phyloP scores from a whole-genome alignment of 441 rosid genomes.

The Sinapis alba region DNA sequence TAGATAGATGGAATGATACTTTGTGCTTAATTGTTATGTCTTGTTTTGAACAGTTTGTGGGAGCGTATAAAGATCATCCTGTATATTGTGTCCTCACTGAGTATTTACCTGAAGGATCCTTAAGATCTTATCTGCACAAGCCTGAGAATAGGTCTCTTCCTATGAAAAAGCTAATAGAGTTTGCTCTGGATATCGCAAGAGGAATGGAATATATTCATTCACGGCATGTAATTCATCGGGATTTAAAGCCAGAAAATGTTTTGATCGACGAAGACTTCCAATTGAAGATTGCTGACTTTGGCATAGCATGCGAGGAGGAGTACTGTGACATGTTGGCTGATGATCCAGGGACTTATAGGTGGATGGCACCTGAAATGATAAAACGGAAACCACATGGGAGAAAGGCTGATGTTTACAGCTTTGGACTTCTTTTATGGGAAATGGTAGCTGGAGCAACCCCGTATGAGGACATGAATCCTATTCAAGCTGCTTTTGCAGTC shows the following conservation, averaged over 20 bases:
- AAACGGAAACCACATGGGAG: conserved; percentile 77
- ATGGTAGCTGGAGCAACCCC: conserved; percentile 92
- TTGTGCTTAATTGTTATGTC: conserved; percentile 13
- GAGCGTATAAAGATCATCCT: conserved; percentile 85
- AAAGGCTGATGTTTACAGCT: conserved; percentile 92
- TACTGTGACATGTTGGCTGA: conserved; percentile 79
- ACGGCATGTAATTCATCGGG: conserved; percentile 87
- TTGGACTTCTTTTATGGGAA: conserved; percentile 96
- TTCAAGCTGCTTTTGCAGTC: conserved; percentile 99
- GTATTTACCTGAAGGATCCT: conserved; percentile 89
- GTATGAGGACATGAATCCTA: conserved; percentile 93
- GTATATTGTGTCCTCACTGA: conserved; percentile 86
- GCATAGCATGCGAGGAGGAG: conserved; percentile 91
- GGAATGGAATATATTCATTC: conserved; percentile 97
- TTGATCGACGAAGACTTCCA: conserved; percentile 71
- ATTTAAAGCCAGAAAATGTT: conserved; percentile 93
- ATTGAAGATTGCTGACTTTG: conserved; percentile 92
- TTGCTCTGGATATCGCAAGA: conserved; percentile 79
- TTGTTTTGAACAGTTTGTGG: conserved; percentile 75
- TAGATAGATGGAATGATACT: not conserved
- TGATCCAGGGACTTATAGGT: conserved; percentile 98
- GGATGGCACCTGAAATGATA: conserved; percentile 99
- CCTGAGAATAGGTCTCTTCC: conserved; percentile 79
- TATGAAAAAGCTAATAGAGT: conserved; percentile 56
- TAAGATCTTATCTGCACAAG: conserved; percentile 91